A percentile compares a stretch with the other conserved stretches of the same genome.
Conservation (phyloP, 2,329 filamentous ascomycete genomes). For the Colletotrichum orbiculare region DNA sequence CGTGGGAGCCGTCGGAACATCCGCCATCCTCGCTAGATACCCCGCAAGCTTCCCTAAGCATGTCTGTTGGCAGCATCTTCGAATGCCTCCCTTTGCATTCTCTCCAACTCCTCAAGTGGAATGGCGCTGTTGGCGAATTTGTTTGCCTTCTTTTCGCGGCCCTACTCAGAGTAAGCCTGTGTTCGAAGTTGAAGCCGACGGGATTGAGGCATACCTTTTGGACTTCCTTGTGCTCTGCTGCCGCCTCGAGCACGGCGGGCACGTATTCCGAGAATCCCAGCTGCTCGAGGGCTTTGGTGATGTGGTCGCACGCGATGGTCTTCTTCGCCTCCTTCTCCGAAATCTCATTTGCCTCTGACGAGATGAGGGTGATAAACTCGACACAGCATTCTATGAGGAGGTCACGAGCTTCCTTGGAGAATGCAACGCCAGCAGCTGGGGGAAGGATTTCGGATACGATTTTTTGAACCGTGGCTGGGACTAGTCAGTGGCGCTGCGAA, state of each 20-base stretch:
- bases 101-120: conserved; percentile 88
- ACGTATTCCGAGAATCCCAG: conserved; percentile 95
- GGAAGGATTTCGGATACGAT: conserved; percentile 96
- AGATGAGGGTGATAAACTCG: conserved; percentile 98
- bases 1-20: too few species aligned
- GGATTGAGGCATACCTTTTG: conserved; percentile 74
- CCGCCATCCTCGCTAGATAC: background rate
- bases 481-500: background rate
- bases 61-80: conserved; percentile 51
- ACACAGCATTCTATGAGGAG: conserved; percentile 98
- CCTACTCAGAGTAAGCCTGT: conserved; percentile 60
- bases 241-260: conserved; percentile 85
- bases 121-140: conserved; percentile 96
- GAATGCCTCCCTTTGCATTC: conserved; percentile 92
- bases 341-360: conserved; percentile 98
- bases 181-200: background rate
- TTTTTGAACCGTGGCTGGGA: conserved; percentile 76
- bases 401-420: conserved; percentile 95
- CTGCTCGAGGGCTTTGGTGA: conserved; percentile 92
- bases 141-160: conserved; percentile 94
- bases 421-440: conserved; percentile 78
- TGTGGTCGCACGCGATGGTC: conserved; percentile 98
- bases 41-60: background rate
- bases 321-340: conserved; percentile 99
- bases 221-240: conserved; percentile 90